Conservation (phyloP, 2,329 filamentous ascomycete species). For the Colletotrichum gloeosporioides region DNA sequence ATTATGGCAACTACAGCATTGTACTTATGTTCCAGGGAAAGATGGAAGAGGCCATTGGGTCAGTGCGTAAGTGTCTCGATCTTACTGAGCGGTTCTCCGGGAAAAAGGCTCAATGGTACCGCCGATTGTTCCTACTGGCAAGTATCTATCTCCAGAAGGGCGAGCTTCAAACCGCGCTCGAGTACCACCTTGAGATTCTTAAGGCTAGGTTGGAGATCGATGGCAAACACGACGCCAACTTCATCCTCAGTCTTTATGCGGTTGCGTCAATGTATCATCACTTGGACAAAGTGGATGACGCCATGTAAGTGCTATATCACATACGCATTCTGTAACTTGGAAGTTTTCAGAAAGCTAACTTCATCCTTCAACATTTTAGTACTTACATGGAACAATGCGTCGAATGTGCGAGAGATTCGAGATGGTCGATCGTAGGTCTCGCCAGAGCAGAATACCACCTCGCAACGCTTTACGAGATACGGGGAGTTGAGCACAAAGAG, state of each 20-base stretch:
- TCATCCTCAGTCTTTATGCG: background rate
- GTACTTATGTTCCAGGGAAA: background rate
- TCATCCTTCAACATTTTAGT: fast-evolving
- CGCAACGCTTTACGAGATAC: background rate
- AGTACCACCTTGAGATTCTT: background rate
- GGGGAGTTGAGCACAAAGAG: fast-evolving
- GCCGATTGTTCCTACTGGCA: background rate
- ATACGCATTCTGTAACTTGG: fast-evolving
- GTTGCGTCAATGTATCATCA: background rate
- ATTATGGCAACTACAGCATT: background rate
- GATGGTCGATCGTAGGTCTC: background rate
- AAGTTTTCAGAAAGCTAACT: fast-evolving
- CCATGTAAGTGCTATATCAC: background rate
- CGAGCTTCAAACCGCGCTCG: background rate
- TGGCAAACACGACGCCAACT: background rate
- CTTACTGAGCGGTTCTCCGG: background rate
- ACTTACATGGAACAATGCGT: background rate
- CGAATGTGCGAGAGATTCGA: background rate
- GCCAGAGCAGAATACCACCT: background rate
- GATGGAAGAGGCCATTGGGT: background rate
- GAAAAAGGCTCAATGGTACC: background rate
- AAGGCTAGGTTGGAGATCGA: background rate
- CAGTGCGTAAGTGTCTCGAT: background rate
- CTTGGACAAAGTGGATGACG: background rate
- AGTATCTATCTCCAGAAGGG: background rate